Base-by-base conservation (phyloP, 371 early-diverging fungal species). In the Rhizopus stolonifer region DNA sequence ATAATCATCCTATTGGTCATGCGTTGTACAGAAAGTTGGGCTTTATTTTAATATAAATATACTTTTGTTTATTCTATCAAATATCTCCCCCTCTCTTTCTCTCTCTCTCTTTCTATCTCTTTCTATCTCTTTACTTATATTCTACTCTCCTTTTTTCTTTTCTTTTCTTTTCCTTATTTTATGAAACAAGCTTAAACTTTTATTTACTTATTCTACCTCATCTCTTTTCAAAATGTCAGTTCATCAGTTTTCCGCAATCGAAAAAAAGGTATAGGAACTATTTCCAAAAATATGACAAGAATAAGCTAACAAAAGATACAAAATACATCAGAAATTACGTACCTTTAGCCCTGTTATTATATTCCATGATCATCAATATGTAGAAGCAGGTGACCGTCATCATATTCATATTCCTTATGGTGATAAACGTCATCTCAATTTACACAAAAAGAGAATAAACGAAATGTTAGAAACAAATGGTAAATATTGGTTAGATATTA, bases 321-420 rank as follows among this genome's bases (percentile, higher is more conserved):
- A n/a, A n/a, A n/a, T n/a, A n/a, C n/a, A n/a, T n/a, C 39, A 38
- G 46, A 45, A 45, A 45, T 29, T 56, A 46, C 70, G 70, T 45
- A 65, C 66, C 19, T 69, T 69, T 31, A 69, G 66, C 49, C 70
- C 70, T 54, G 60, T 69, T 54, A 64, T 69, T n/a, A 44, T 69
- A 21, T 69, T 65, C 34, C 70, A 69, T 64, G 70, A 69, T 44
- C 64, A 69, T 25, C 61, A 69, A 40, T 69, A 59, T 52, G 60
- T 66, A 46, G 56, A 66, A 25, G 54, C 59, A 15, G 69, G 69
- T 58, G 65, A 69, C 25, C 54, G 56, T 21, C 45, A 63, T 29
- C 70, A 69, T 39, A 51, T 65, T 24, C 70, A 65, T 60, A 65
- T 69, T 33, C 54, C 62, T 24, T 64, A 58, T 38, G 55, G 58